phyloP scores from a whole-genome alignment of 208 protist species.

The Jaenimonas drosophilae region DNA sequence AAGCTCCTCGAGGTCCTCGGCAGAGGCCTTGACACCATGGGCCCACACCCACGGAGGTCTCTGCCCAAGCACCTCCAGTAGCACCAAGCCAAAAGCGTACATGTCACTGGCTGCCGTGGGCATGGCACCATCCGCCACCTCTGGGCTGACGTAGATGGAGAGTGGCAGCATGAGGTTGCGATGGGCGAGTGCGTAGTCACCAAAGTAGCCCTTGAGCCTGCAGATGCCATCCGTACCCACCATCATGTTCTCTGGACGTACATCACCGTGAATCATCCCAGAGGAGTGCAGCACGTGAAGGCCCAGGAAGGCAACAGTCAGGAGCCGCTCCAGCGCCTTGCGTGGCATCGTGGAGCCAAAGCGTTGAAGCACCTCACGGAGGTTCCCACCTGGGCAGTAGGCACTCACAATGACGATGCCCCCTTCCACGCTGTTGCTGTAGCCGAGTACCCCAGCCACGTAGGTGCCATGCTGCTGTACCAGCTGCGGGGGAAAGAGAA shows the following conservation, averaged over 20 bases:
- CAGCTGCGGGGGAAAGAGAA: too few relatives aligned
- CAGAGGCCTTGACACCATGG: background rate
- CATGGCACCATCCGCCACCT: constrained; percentile 12
- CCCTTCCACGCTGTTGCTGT: background rate
- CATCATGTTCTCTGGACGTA: constrained; percentile 18
- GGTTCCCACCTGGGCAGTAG: constrained; percentile 7
- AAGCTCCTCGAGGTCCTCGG: constrained; percentile 5
- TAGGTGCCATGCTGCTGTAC: too few relatives aligned
- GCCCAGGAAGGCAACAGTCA: background rate
- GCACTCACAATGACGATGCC: background rate
- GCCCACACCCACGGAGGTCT: constrained; percentile 18
- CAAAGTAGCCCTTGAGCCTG: constrained; percentile 13
- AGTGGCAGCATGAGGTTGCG: constrained; percentile 8
- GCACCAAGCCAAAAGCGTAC: constrained; percentile 14
- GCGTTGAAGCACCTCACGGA: constrained; percentile 8
- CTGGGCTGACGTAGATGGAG: constrained; percentile 15
- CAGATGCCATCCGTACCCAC: constrained; percentile 12
- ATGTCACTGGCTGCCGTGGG: constrained; percentile 13
- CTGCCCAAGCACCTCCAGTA: constrained; percentile 16
- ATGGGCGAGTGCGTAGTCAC: constrained; percentile 3
- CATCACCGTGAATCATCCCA: constrained; percentile 12
- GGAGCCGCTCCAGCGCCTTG: constrained; percentile 5
- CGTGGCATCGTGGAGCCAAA: constrained; percentile 10
- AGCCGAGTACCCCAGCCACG: too few relatives aligned
- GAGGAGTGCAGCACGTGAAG: constrained; percentile 4